A percentile compares a stretch with the other conserved stretches of the same genome.
These are phyloP conservation scores for Ustilago cynodontis DNA, from an alignment of 1,284 basidiomycete genomes.

Conservation along the genomic window DNA sequence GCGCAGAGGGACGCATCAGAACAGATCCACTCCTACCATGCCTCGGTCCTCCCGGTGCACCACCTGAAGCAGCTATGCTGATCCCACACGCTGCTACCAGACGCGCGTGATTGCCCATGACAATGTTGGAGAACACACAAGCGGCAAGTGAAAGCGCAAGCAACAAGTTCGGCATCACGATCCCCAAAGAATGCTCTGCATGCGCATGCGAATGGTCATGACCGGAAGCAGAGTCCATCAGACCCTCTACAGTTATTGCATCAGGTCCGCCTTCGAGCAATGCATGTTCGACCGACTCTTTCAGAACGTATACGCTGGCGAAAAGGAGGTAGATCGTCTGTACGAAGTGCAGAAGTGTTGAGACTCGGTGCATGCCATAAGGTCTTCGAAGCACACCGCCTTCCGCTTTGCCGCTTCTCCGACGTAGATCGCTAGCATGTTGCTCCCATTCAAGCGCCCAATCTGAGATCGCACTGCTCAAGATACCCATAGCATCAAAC, in stretches of 20 bases:
- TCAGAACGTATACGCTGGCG: slow-evolving; percentile 89
- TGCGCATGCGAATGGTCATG: slow-evolving; percentile 54
- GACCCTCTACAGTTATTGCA: slow-evolving; percentile 1
- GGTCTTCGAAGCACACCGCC: slow-evolving; percentile 36
- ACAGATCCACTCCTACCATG: slow-evolving; percentile 57
- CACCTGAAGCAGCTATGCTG: slow-evolving; percentile 56
- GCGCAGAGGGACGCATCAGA: slow-evolving; percentile 53
- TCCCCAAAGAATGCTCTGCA: slow-evolving; percentile 47
- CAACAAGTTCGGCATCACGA: slow-evolving; percentile 54
- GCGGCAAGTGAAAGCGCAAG: slow-evolving; percentile 50
- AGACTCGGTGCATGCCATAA: slow-evolving; percentile 78
- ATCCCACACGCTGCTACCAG: slow-evolving; percentile 67
- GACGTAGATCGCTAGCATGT: slow-evolving; percentile 36
- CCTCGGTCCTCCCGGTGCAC: slow-evolving; percentile 29
- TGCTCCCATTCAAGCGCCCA: slow-evolving; percentile 48
- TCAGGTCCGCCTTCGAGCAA: slow-evolving; percentile 57
- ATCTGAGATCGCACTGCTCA: slow-evolving; percentile 48
- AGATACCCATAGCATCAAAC: slow-evolving; percentile 79
- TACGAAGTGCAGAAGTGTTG: slow-evolving; percentile 84
- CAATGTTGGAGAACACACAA: slow-evolving; percentile 57
- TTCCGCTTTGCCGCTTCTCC: slow-evolving; percentile 30
- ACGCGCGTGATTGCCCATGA: slow-evolving; percentile 63
- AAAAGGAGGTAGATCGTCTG: slow-evolving; percentile 91
- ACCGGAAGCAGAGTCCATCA: slow-evolving; percentile 34
- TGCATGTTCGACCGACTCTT: slow-evolving; percentile 79